A percentile compares a stretch with the other conserved stretches of the same genome.
phyloP scores from a whole-genome alignment of 306 rosid genomes.

The Dicorynia guianensis region DNA sequence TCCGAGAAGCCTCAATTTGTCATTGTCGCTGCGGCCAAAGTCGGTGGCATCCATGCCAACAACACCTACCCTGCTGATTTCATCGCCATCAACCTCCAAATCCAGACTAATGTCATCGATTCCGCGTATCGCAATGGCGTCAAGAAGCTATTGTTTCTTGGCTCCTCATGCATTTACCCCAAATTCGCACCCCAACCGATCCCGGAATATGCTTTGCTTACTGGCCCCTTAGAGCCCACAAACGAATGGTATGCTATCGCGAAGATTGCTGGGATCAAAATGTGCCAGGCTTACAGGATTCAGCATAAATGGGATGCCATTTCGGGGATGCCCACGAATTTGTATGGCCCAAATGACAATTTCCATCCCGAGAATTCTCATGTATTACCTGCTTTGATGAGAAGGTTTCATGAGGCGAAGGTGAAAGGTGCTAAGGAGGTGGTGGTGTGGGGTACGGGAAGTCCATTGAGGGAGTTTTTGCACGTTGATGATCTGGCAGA shows the following conservation, averaged over 20 bases:
- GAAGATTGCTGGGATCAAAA: conserved; percentile 94
- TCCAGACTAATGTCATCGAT: conserved; percentile 87
- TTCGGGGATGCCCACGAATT: conserved; percentile 97
- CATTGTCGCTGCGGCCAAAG: conserved; percentile 95
- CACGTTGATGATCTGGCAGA: conserved; percentile 93
- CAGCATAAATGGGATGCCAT: conserved; percentile 86
- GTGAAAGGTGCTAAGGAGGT: conserved; percentile 76
- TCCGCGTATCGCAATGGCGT: conserved; percentile 75
- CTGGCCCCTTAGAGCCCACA: conserved; percentile 92
- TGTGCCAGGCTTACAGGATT: conserved; percentile 93
- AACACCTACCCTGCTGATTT: conserved; percentile 93
- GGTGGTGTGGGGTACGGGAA: conserved; percentile 96
- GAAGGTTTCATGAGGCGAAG: conserved; percentile 95
- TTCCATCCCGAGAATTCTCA: conserved; percentile 95
- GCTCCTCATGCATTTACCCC: conserved; percentile 96
- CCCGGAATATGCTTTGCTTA: conserved; percentile 78
- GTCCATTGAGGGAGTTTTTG: conserved; percentile 93
- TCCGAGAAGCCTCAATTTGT: conserved; percentile 75
- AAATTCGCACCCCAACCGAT: conserved; percentile 97
- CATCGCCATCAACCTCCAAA: conserved; percentile 87
- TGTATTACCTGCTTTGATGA: conserved; percentile 89
- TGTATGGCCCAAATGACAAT: conserved; percentile 85
- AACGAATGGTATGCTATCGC: conserved; percentile 98
- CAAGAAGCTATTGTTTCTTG: conserved; percentile 79
- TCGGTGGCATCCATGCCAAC: conserved; percentile 98